Evolutionary conservation across 805 yeast genomes (phyloP), one percentile per base, ranked within the genome.

Genomic region (Candida montana): DNA sequence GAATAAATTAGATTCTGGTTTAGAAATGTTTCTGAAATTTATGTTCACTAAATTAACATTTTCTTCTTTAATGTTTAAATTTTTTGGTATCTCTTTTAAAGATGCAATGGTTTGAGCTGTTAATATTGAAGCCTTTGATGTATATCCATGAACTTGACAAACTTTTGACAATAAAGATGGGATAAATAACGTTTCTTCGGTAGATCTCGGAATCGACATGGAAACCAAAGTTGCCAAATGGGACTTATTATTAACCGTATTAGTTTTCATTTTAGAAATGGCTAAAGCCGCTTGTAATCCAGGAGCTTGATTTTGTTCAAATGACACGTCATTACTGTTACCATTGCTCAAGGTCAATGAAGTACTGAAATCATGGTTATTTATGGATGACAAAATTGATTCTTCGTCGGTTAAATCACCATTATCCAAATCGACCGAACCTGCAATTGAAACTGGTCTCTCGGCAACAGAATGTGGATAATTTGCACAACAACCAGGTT

Each of bases 121-220:
- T 42, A 79, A 63, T 12, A 78, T 67, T n/a, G 88, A 80, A 1
- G 86, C 81, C 47, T 75, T 78, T 1, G 88, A 80, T 38, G 77
- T 74, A 57, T 80, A 81, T 0, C 93, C 91, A 59, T 79, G 83
- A 2, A 72, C 75, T 51, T 79, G 79, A 44, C 87, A 82, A 37
- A 84, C 71, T 42, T 78, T 74, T 6, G 88, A 84, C 45, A 84
- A 63, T 37, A 84, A 60, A 7, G 85, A 78, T 0, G 93, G 91
- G 29, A 82, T 77, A 51, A 83, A 81, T 32, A 84, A 62, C 0
- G 88, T 83, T 55, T 84, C 93, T 51, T 82, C 90, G 0, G 91
- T 83, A 15, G 84, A 75, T 55, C 93, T 66, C 7, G 91, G 93
- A 9, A 82, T 73, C 0, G 91, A 75, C 46, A 83, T 71, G 0